Conservation (phyloP, 2,329 filamentous ascomycete genomes). For the Penicillium capsulatum region DNA sequence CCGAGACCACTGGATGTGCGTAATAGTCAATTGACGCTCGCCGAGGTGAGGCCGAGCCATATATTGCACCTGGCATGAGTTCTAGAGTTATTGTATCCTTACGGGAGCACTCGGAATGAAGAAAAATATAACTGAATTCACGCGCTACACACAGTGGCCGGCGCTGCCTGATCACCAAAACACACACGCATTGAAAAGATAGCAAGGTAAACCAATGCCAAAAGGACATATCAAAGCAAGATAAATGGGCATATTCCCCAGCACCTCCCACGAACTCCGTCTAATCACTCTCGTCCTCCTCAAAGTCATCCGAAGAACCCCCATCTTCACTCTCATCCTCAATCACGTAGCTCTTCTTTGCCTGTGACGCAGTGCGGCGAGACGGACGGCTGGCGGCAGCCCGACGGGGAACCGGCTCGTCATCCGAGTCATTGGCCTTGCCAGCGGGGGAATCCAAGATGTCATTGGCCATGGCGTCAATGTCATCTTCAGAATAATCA, state of each 20-base stretch:
- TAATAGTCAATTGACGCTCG: too few relatives aligned
- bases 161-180: slow-evolving; percentile 18
- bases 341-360: slow-evolving; percentile 43
- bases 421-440: slow-evolving; percentile 43
- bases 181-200: slow-evolving; percentile 9
- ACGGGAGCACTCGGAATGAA: too few relatives aligned
- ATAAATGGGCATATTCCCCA: slow-evolving; percentile 1
- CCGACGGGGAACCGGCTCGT: slow-evolving; percentile 29
- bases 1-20: too few relatives aligned
- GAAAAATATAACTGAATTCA: too few relatives aligned
- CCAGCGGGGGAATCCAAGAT: slow-evolving; percentile 43
- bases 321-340: slow-evolving; percentile 39
- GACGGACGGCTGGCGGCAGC: slow-evolving; percentile 37
- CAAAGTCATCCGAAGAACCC: slow-evolving; percentile 41
- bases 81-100: too few relatives aligned
- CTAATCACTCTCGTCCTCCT: slow-evolving; percentile 33
- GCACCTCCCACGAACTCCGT: neutral
- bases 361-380: slow-evolving; percentile 40
- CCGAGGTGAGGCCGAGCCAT: too few relatives aligned
- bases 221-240: slow-evolving; percentile 2
- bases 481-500: slow-evolving; percentile 44
- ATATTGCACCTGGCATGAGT: too few relatives aligned
- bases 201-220: slow-evolving; percentile 4
- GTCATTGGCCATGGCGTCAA: slow-evolving; percentile 47
- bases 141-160: slow-evolving; percentile 12